These are phyloP conservation scores for Starmerella etchellsii DNA, from an alignment of 805 yeast genomes.

Conservation along the genomic window DNA sequence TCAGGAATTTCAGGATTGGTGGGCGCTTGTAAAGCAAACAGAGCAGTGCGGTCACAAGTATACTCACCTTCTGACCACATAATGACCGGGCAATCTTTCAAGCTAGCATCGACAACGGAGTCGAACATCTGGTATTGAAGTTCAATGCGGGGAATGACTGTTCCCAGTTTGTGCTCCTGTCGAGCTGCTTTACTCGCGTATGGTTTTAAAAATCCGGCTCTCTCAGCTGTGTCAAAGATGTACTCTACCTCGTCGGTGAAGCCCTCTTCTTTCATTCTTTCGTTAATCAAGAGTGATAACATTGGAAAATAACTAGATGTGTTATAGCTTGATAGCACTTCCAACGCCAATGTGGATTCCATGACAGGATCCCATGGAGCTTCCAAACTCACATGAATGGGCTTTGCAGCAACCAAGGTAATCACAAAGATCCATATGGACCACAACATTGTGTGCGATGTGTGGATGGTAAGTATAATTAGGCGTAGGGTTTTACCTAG, in stretches of 20 bases:
- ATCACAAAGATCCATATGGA: neutral
- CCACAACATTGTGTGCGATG: neutral
- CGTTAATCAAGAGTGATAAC: constrained; percentile 19
- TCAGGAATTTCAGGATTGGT: constrained; percentile 11
- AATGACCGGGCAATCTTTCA: constrained; percentile 35
- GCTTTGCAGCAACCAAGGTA: constrained; percentile 4
- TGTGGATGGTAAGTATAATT: no score
- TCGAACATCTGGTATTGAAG: constrained; percentile 47
- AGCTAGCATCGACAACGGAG: constrained; percentile 23
- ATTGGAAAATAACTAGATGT: constrained; percentile 27
- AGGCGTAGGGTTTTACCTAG: no score
- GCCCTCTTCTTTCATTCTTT: constrained; percentile 9
- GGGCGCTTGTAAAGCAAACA: constrained; percentile 56
- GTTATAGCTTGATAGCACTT: constrained; percentile 25
- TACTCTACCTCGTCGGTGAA: constrained; percentile 15
- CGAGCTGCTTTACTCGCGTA: constrained; percentile 25
- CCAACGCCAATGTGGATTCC: constrained; percentile 15
- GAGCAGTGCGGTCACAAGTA: constrained; percentile 57
- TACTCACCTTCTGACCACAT: constrained; percentile 38
- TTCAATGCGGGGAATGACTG: constrained; percentile 48
- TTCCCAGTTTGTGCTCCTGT: constrained; percentile 36
- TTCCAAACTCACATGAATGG: constrained; percentile 10
- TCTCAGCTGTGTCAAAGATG: constrained; percentile 17
- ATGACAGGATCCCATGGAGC: constrained; percentile 10
- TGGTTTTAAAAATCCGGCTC: constrained; percentile 13